Base-by-base conservation (phyloP, 2,329 filamentous ascomycete genomes). In the Tolypocladium cylindrosporum region DNA sequence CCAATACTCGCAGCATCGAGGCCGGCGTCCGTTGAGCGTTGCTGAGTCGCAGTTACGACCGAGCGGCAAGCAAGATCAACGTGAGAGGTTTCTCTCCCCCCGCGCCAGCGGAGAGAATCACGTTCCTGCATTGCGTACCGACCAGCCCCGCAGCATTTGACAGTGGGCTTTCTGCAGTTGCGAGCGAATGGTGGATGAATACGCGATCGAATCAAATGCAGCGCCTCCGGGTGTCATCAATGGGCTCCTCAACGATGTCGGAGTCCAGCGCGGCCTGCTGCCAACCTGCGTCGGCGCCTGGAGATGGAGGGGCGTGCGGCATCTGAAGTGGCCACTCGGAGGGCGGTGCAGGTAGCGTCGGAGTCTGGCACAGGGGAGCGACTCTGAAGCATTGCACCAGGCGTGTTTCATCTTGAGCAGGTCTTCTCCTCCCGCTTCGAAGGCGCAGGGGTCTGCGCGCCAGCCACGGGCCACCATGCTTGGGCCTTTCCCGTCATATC, bases 311-410 rank as follows among this genome's bases (percentile, higher is more conserved):
- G 63, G 65, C 41, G 65, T 62, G 51, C 55, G 40, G 24, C 51
- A 52, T 55, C 40, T 56, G 60, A 62, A 51, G 59, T 40, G 37
- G 55, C 59, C 59, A 64, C 60, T 61, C 59, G 66, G 59, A 64
- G 59, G 54, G 61, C 66, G 65, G 62, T 64, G 61, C 65, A 65
- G 60, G 67, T 75, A 73, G 71, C 69, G 66, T 64, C 64, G 66
- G 67, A 66, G 62, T 64, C 61, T 70, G 62, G 65, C 64, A 67
- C 67, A 68, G 64, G 67, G 72, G 68, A 63, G 71, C 67, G 69
- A 69, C 72, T 75, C 74, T 77, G 75, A 79, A 71, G 77, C 75
- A 77, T 59, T 75, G 75, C 75, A 68, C 74, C 77, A 77, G 75
- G 72, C 72, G 68, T 66, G 77, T 80, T 80, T 80, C 77, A 79